Percentiles rank a stretch among this genome's conserved stretches.
Evolutionary conservation across 371 early-diverging fungal species (phyloP).

Genomic region (Quaeritorhiza haematococci): DNA sequence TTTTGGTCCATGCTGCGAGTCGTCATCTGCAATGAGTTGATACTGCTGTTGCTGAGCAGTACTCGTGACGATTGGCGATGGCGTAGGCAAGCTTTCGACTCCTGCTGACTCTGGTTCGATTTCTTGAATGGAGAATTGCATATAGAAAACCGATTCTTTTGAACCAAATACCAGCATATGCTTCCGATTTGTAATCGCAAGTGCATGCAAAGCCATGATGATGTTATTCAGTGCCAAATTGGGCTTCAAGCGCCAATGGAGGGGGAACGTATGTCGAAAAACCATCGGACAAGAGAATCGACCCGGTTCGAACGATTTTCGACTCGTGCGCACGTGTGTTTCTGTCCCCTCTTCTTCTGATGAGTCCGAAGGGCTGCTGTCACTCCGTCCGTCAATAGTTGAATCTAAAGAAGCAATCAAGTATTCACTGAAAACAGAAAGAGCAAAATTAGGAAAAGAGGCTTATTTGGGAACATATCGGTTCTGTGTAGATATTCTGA

Average conservation of each 20-base stretch:
- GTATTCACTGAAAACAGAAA: conserved; percentile 55
- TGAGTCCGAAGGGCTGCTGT: too few species aligned
- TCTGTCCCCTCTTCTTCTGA: conserved; percentile 40
- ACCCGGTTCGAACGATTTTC: conserved; percentile 37
- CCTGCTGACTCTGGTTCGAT: background rate
- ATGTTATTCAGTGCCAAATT: conserved; percentile 59
- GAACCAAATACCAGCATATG: conserved; percentile 66
- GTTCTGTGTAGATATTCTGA: too few species aligned
- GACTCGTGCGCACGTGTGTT: conserved; percentile 6
- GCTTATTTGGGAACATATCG: too few species aligned
- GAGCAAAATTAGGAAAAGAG: too few species aligned
- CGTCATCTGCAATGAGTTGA: too few species aligned
- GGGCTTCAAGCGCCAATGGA: conserved; percentile 73
- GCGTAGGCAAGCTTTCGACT: conserved; percentile 13
- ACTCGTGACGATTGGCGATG: too few species aligned
- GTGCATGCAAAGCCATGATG: conserved; percentile 48
- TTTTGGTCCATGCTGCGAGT: too few species aligned
- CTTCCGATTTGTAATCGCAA: conserved; percentile 68
- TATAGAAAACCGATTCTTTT: conserved; percentile 54
- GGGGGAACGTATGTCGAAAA: conserved; percentile 55
- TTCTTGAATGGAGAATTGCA: conserved; percentile 40
- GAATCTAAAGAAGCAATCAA: conserved; percentile 55
- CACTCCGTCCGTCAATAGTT: too few species aligned
- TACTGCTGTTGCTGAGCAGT: too few species aligned
- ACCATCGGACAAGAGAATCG: conserved; percentile 70